phyloP scores from a whole-genome alignment of 176 grass and related monocot species.

The Dendrocalamus sinicus region DNA sequence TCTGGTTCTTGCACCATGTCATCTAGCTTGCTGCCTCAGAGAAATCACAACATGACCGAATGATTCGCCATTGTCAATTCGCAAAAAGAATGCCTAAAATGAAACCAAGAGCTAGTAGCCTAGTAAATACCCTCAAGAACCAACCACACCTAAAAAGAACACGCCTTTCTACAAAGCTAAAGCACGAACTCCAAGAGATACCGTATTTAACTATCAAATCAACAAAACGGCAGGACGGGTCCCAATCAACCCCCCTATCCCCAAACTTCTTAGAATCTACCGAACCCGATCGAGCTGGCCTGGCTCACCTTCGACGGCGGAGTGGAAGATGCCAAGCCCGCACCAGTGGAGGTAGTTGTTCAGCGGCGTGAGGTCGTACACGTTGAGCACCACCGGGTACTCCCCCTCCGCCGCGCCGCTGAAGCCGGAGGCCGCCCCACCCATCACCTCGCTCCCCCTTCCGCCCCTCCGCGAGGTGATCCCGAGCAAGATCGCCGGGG shows the following conservation, averaged over 20 bases:
- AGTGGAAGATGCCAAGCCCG: slow-evolving; percentile 97
- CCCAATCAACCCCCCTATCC: background rate
- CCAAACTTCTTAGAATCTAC: background rate
- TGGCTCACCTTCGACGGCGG: slow-evolving; percentile 82
- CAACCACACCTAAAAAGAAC: background rate
- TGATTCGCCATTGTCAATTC: background rate
- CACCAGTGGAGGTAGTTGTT: slow-evolving; percentile 97
- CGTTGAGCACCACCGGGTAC: slow-evolving; percentile 70
- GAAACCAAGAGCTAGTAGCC: slow-evolving; percentile 28
- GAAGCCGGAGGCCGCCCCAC: slow-evolving; percentile 44
- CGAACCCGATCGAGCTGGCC: background rate
- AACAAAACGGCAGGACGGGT: background rate
- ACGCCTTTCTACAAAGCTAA: slow-evolving; percentile 1
- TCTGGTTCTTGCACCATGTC: background rate
- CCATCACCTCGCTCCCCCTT: slow-evolving; percentile 18
- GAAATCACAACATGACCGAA: background rate
- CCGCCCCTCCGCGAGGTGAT: background rate
- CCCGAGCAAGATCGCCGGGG: background rate
- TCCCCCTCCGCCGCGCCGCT: slow-evolving; percentile 33
- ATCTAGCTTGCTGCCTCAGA: background rate
- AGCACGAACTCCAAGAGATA: background rate
- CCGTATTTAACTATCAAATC: background rate
- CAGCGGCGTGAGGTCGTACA: slow-evolving; percentile 96
- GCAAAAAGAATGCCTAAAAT: background rate
- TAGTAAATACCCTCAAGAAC: background rate